These are phyloP conservation scores for Holtermanniella nyarrowii DNA, from an alignment of 768 basidiomycete species.

Conservation along the genomic window DNA sequence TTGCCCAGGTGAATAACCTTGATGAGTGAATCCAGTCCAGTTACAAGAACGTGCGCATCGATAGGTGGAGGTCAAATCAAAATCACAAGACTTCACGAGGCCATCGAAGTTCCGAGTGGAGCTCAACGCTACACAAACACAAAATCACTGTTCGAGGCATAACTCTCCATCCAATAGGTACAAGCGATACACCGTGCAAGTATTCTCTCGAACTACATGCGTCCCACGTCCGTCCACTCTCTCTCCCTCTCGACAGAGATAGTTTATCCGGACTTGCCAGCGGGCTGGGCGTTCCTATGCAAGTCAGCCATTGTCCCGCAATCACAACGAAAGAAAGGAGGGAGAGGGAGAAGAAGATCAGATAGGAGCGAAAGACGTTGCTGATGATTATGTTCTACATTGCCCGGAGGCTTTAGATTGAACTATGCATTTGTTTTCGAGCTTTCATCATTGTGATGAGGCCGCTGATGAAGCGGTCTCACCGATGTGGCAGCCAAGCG, in stretches of 20 bases:
- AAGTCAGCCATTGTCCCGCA: not conserved
- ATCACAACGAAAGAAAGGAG: not conserved
- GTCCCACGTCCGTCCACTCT: too few species aligned
- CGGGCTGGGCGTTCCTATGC: conserved; percentile 39
- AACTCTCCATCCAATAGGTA: not conserved
- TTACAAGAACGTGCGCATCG: too few species aligned
- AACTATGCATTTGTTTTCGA: conserved; percentile 72
- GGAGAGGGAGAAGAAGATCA: conserved; percentile 46
- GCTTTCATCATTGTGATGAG: conserved; percentile 29
- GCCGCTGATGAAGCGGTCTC: conserved; percentile 9
- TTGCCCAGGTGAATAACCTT: too few species aligned
- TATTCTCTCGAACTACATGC: not conserved
- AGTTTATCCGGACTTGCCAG: conserved; percentile 41
- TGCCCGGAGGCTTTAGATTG: conserved; percentile 67
- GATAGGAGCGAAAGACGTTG: conserved; percentile 99
- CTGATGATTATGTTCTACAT: conserved; percentile 82
- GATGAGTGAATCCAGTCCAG: too few species aligned
- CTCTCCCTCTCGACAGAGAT: too few species aligned
- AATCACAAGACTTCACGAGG: too few species aligned
- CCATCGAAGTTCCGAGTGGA: too few species aligned
- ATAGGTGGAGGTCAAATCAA: too few species aligned
- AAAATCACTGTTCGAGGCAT: not conserved
- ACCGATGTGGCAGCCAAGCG: not conserved
- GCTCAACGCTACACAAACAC: too few species aligned
- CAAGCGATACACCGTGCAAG: not conserved